Percentiles rank a stretch among this genome's conserved stretches.
Evolutionary conservation across 1,284 basidiomycete genomes (phyloP).

Genomic region (Sporisorium graminicola): DNA sequence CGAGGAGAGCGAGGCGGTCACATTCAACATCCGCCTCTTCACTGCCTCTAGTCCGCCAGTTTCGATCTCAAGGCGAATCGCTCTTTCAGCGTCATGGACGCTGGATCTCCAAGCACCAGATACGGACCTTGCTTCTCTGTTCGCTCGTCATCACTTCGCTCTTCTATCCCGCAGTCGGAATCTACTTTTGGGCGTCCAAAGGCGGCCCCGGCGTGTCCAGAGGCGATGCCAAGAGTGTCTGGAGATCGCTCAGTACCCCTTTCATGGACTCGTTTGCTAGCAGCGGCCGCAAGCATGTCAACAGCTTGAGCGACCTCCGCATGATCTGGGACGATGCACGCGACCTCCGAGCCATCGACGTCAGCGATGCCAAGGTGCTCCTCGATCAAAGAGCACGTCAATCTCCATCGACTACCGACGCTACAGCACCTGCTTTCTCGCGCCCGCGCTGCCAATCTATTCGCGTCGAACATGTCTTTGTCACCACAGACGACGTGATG

Average conservation of each 20-base stretch:
- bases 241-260: conserved; percentile 63
- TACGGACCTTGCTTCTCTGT: conserved; percentile 91
- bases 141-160: conserved; percentile 94
- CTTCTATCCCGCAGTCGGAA: conserved; percentile 74
- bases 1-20: conserved; percentile 34
- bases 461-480: conserved; percentile 64
- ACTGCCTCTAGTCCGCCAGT: conserved; percentile 29
- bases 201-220: conserved; percentile 61
- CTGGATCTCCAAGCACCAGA: conserved; percentile 77
- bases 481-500: conserved; percentile 66
- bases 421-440: conserved; percentile 7
- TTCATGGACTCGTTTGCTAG: conserved; percentile 63
- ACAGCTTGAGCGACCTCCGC: conserved; percentile 63
- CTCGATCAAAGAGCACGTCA: conserved; percentile 20
- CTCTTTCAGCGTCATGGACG: conserved; percentile 58
- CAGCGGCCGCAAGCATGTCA: conserved; percentile 59
- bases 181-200: conserved; percentile 67
- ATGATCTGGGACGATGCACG: conserved; percentile 67
- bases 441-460: conserved; percentile 45
- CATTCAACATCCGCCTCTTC: conserved; percentile 29
- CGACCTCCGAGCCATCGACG: conserved; percentile 57
- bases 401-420: neutral
- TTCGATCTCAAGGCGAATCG: conserved; percentile 33
- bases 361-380: conserved; percentile 47
- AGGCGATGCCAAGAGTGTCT: conserved; percentile 60